Conservation (phyloP, 768 basidiomycete genomes). For the Suillus americanus region DNA sequence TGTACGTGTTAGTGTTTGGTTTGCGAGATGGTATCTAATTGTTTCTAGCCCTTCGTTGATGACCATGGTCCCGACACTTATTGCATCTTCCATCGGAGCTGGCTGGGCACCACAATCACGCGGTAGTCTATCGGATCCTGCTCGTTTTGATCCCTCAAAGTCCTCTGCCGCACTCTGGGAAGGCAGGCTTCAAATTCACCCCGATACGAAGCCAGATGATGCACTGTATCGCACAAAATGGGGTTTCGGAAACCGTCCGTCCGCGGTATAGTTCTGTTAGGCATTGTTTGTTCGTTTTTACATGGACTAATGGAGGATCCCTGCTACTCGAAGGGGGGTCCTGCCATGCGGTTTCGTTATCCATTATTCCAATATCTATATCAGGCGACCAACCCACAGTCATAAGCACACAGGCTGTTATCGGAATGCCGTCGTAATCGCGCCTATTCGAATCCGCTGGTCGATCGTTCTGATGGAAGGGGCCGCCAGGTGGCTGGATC, state of each 20-base stretch:
- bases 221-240: constrained; percentile 36
- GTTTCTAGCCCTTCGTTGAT: constrained; percentile 61
- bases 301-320: not conserved
- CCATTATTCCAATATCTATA: constrained; percentile 7
- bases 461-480: constrained; percentile 6
- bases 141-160: constrained; percentile 72
- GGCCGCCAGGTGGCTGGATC: not conserved
- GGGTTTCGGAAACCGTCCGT: constrained; percentile 22
- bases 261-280: constrained; percentile 5
- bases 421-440: constrained; percentile 1
- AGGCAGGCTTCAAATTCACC: constrained; percentile 85
- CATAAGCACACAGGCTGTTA: not conserved
- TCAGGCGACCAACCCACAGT: not conserved
- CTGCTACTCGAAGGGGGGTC: not conserved
- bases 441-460: not conserved
- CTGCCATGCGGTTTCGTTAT: not conserved
- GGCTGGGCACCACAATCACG: constrained; percentile 58
- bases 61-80: constrained; percentile 75
- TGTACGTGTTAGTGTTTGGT: constrained; percentile 41
- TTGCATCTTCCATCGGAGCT: constrained; percentile 72
- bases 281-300: not conserved
- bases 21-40: constrained; percentile 23
- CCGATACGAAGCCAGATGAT: constrained; percentile 76
- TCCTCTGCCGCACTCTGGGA: constrained; percentile 83
- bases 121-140: constrained; percentile 70